phyloP scores from a whole-genome alignment of 345 rosid species.

The Pistacia atlantica region DNA sequence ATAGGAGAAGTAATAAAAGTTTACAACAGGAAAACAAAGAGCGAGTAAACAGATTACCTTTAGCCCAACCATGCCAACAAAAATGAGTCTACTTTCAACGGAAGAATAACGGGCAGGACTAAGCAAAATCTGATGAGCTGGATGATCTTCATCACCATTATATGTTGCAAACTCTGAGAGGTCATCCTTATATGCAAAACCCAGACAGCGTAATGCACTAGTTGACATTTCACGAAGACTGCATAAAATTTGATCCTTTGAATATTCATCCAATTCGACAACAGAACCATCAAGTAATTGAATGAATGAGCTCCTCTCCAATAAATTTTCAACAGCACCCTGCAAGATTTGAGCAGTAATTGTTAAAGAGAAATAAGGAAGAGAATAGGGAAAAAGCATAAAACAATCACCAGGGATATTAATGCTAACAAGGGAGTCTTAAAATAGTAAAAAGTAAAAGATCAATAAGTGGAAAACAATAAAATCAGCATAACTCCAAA shows the following conservation, averaged over 20 bases:
- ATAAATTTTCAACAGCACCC: conserved; percentile 94
- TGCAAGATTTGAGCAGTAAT: conserved; percentile 35
- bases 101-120: conserved; percentile 71
- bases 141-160: conserved; percentile 88
- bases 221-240: conserved; percentile 75
- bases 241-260: conserved; percentile 56
- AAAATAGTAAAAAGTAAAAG: not conserved
- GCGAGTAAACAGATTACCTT: conserved; percentile 46
- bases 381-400: not conserved
- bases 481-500: not conserved
- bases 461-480: not conserved
- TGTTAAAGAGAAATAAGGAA: not conserved
- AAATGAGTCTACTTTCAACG: conserved; percentile 73
- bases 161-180: conserved; percentile 63
- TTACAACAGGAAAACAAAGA: conserved; percentile 1
- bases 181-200: conserved; percentile 75
- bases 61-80: conserved; percentile 86
- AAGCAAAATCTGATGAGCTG: conserved; percentile 83
- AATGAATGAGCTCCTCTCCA: conserved; percentile 80
- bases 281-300: conserved; percentile 80
- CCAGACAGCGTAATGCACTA: conserved; percentile 80
- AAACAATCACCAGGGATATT: not conserved
- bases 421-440: not conserved
- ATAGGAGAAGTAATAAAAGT: conserved; percentile 3
- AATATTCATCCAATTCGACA: conserved; percentile 58